A percentile compares a stretch with the other conserved stretches of the same genome.
Conservation (phyloP, 345 rosid species). For the Erucastrum elatum region DNA sequence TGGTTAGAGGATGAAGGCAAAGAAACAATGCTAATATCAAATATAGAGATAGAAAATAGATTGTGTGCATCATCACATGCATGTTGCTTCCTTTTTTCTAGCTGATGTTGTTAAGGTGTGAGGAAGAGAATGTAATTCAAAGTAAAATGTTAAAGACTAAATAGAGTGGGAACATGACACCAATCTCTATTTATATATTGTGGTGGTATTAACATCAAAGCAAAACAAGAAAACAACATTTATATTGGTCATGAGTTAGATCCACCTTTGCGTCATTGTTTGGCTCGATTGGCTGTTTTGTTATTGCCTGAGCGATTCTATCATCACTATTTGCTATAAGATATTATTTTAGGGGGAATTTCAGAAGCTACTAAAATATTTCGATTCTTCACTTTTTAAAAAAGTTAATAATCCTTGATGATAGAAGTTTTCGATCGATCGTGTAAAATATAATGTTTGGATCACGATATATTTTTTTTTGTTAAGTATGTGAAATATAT, state of each 20-base stretch:
- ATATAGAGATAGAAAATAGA: constrained; percentile 21
- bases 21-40: constrained; percentile 32
- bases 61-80: constrained; percentile 14
- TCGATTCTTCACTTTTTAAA: background rate
- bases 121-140: background rate
- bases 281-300: constrained; percentile 17
- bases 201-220: constrained; percentile 13
- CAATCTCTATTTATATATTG: constrained; percentile 3
- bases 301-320: constrained; percentile 33
- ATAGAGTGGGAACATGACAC: constrained; percentile 16
- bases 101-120: constrained; percentile 23
- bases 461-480: background rate
- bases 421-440: background rate
- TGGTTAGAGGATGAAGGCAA: constrained; percentile 31
- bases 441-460: background rate
- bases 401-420: background rate
- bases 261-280: constrained; percentile 5
- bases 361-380: background rate
- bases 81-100: background rate
- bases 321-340: background rate
- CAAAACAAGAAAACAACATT: constrained; percentile 3
- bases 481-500: background rate
- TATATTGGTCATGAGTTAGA: constrained; percentile 16
- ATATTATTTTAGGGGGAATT: background rate
- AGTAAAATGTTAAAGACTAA: constrained; percentile 16